Percentiles rank a stretch among this genome's conserved stretches.
phyloP scores from a whole-genome alignment of 768 basidiomycete species.

The Cystofilobasidium capitatum region DNA sequence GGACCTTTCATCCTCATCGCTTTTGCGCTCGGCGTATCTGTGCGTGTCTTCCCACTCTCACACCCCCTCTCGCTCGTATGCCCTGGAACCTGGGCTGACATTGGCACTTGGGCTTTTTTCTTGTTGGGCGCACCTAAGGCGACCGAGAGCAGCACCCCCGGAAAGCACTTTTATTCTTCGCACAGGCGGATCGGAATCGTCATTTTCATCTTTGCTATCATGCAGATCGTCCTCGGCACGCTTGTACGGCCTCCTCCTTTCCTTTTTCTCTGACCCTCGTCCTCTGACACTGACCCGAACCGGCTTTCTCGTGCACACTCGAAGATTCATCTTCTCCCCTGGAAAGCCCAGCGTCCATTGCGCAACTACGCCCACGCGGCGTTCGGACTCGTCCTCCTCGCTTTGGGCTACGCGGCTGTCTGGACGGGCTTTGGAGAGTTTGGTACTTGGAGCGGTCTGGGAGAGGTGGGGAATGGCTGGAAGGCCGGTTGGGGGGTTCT shows the following conservation, averaged over 20 bases:
- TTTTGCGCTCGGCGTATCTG: conserved; percentile 7
- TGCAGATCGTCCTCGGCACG: conserved; percentile 17
- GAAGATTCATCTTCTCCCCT: conserved; percentile 6
- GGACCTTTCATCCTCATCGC: conserved; percentile 11
- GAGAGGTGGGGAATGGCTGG: not conserved
- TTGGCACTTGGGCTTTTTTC: not conserved
- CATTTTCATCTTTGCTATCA: conserved; percentile 6
- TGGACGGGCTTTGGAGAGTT: conserved; percentile 18
- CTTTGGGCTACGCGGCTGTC: conserved; percentile 8
- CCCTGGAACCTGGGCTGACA: not conserved
- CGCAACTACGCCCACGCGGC: conserved; percentile 16
- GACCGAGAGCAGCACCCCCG: conserved; percentile 6
- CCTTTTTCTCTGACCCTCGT: not conserved
- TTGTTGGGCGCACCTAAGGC: not conserved
- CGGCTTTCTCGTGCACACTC: not conserved
- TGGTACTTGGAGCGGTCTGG: not conserved
- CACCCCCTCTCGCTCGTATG: not conserved
- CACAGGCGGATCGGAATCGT: conserved; percentile 9
- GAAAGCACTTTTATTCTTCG: conserved; percentile 12
- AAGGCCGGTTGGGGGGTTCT: conserved; percentile 16
- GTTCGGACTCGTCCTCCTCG: not conserved
- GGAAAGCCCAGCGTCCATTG: not conserved
- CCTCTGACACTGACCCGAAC: not conserved
- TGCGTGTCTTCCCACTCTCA: conserved; percentile 7
- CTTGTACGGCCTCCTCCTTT: not conserved